Evolutionary conservation across 2,329 filamentous ascomycete genomes (phyloP), one percentile per base, ranked within the genome.

Genomic region (Ambrosiella beaveri): DNA sequence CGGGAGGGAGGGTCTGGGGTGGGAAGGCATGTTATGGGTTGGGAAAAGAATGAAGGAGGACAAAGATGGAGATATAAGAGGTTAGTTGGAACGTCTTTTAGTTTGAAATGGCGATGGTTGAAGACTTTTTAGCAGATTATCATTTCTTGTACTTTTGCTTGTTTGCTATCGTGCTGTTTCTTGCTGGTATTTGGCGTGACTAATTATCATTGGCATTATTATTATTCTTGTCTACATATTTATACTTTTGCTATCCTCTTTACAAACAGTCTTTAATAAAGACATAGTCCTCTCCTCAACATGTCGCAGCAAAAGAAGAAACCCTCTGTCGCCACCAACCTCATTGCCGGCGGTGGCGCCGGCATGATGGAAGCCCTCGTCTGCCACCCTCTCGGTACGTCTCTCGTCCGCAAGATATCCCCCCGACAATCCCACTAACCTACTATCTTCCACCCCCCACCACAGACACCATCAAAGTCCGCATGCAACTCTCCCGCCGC

Each of bases 291-390:
- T 47, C 44, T n/a, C n/a, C 36, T 39, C 61, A 63, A 61, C 62
- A 72, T 72, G 70, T 64, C 70, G 58, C 53, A 65, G 67, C 57
- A 66, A 64, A 59, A 69, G 76, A 64, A 73, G 79, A 73, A 91
- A 86, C 81, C 90, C 61, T 89, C 89, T 58, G 86, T 83, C 62
- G 90, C 90, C 50, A 90, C 87, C 53, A 96, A 96, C 71, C 74
- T 97, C 66, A 90, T 96, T 66, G 93, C 93, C 69, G 93, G 93
- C 69, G 93, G 93, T 69, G 88, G 88, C 71, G 93, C 93, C 65
- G 93, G 93, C 68, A 96, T 97, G 91, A 97, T 97, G 90, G 93
- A 98, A 74, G 93, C 93, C 54, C 82, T 98, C 62, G 89, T 76
- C 57, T 98, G 93, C 71, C 93, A 98, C 76, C 93, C 93, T 62